Conservation (phyloP, 2,329 filamentous ascomycete species). For the Penicillium thymicola region DNA sequence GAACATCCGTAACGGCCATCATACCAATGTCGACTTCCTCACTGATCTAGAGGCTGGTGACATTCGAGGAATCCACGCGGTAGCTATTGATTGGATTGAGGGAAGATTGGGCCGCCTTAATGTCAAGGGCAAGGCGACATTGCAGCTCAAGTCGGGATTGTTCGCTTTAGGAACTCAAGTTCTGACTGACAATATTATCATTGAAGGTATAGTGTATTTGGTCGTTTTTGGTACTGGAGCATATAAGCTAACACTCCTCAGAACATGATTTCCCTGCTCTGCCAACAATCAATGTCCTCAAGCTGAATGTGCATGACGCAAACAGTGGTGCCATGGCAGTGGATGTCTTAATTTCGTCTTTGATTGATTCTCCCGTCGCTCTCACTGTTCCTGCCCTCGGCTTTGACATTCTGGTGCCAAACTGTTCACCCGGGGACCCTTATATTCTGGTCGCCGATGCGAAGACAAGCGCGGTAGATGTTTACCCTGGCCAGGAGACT, state of each 20-base stretch:
- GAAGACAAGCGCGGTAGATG: conserved; percentile 61
- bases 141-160: conserved; percentile 75
- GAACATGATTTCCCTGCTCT: conserved; percentile 67
- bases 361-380: conserved; percentile 75
- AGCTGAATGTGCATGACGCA: conserved; percentile 74
- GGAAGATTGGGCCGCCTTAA: conserved; percentile 69
- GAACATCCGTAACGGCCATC: conserved; percentile 72
- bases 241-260: conserved; percentile 31
- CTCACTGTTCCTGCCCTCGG: conserved; percentile 73
- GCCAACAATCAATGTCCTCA: conserved; percentile 78
- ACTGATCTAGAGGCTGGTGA: conserved; percentile 73
- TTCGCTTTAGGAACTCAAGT: conserved; percentile 73
- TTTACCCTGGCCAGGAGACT: conserved; percentile 67
- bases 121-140: conserved; percentile 68
- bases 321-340: conserved; percentile 68
- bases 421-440: conserved; percentile 68
- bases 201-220: conserved; percentile 70
- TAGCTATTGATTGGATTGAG: conserved; percentile 86
- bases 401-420: conserved; percentile 81
- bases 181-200: conserved; percentile 69
- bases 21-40: conserved; percentile 74
- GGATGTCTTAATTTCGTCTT: conserved; percentile 68
- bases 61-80: conserved; percentile 68
- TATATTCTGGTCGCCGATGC: conserved; percentile 78
- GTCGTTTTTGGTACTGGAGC: neutral